Conservation (phyloP, 495 filamentous ascomycete genomes). For the Neurospora tetrasperma region DNA sequence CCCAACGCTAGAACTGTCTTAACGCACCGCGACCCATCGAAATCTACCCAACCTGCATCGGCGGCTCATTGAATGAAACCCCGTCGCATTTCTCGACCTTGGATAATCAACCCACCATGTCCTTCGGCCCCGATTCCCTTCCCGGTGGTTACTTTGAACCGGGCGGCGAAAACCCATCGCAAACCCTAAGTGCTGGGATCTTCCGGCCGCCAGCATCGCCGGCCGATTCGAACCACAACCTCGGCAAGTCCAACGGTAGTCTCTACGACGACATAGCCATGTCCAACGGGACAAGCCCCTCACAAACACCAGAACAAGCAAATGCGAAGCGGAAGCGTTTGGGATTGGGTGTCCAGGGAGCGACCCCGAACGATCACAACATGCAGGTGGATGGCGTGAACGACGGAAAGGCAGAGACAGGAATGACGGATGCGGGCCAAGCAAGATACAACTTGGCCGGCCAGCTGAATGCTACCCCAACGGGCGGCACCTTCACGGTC, state of each 20-base stretch:
- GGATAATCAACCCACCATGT: slow-evolving; percentile 22
- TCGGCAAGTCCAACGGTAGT: slow-evolving; percentile 43
- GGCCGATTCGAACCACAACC: slow-evolving; percentile 51
- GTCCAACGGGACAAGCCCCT: slow-evolving; percentile 8
- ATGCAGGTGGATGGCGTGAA: slow-evolving; percentile 21
- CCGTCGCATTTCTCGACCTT: background rate
- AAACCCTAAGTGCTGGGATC: slow-evolving; percentile 42
- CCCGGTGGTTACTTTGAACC: slow-evolving; percentile 39
- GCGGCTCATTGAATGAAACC: background rate
- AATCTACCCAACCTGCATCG: background rate
- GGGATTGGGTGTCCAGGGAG: slow-evolving; percentile 16
- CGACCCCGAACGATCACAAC: slow-evolving; percentile 24
- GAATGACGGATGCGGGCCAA: slow-evolving; percentile 10
- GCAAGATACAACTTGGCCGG: slow-evolving; percentile 44
- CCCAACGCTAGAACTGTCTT: background rate
- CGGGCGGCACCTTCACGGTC: slow-evolving; percentile 36
- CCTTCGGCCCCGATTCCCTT: slow-evolving; percentile 32
- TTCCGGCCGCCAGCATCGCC: slow-evolving; percentile 62
- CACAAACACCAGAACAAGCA: slow-evolving; percentile 6
- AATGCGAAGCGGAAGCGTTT: slow-evolving; percentile 32
- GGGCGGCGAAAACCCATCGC: slow-evolving; percentile 23
- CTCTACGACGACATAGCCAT: slow-evolving; percentile 33
- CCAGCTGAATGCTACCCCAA: slow-evolving; percentile 50
- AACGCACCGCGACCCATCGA: background rate
- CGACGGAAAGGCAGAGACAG: slow-evolving; percentile 15